phyloP scores from a whole-genome alignment of 2,329 filamentous ascomycete genomes.

The Lomentospora prolificans region DNA sequence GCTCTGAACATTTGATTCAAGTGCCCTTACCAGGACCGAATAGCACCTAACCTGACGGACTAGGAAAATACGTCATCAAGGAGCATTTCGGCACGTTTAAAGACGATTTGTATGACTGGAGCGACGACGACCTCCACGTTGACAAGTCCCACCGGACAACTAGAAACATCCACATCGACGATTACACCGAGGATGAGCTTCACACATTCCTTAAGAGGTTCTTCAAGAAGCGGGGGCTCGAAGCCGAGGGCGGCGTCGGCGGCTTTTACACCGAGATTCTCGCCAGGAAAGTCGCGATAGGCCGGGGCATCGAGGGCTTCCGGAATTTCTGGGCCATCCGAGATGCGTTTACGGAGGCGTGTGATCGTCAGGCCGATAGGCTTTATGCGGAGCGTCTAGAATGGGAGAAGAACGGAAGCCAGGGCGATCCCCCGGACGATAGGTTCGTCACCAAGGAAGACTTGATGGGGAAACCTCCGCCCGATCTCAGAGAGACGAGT shows the following conservation, averaged over 20 bases:
- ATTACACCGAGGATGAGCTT: not conserved
- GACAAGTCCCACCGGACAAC: not conserved
- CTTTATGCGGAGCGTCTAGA: not conserved
- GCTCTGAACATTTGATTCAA: no score
- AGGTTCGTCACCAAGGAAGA: constrained; percentile 49
- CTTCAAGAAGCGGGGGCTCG: not conserved
- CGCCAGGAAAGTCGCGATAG: not conserved
- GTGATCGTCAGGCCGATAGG: not conserved
- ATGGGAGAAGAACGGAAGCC: not conserved
- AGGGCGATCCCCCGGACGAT: not conserved
- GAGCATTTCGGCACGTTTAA: not conserved
- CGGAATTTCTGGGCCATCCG: not conserved
- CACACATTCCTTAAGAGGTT: not conserved
- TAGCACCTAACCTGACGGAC: no score
- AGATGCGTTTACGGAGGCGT: not conserved
- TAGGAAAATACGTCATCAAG: not conserved
- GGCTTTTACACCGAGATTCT: not conserved
- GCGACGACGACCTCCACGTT: not conserved
- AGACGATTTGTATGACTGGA: not conserved
- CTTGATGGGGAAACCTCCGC: constrained; percentile 59
- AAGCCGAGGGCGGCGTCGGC: not conserved
- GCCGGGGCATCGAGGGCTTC: not conserved
- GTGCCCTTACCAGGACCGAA: no score
- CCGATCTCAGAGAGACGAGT: constrained; percentile 37
- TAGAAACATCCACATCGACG: not conserved